A percentile compares a stretch with the other conserved stretches of the same genome.
phyloP scores from a whole-genome alignment of 2,329 filamentous ascomycete genomes.

The Sarocladium brachiariae region DNA sequence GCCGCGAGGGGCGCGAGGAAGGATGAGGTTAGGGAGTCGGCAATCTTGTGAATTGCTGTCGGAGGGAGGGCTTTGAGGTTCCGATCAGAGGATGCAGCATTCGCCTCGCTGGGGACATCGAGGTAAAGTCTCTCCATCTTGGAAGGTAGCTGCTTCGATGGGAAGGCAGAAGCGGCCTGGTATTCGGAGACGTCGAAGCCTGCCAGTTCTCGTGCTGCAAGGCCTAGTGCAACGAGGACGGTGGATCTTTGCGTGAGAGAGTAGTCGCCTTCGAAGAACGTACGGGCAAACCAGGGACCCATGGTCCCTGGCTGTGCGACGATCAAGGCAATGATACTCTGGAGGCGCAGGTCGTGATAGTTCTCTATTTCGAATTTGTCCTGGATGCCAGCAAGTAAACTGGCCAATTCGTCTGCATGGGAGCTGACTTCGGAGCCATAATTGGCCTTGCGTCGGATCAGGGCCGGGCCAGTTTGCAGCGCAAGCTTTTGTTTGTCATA shows the following conservation, averaged over 20 bases:
- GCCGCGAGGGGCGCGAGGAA: slow-evolving; percentile 80
- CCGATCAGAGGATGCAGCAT: slow-evolving; percentile 8
- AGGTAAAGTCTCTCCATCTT: slow-evolving; percentile 68
- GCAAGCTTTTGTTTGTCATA: slow-evolving; percentile 80
- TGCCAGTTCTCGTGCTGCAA: slow-evolving; percentile 77
- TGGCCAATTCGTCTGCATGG: slow-evolving; percentile 74
- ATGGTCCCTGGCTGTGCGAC: slow-evolving; percentile 69
- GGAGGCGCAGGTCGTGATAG: slow-evolving; percentile 68
- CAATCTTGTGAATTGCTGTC: slow-evolving; percentile 61
- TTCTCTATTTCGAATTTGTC: slow-evolving; percentile 77
- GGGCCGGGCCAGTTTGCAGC: slow-evolving; percentile 63
- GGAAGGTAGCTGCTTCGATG: slow-evolving; percentile 71
- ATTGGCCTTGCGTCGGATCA: slow-evolving; percentile 82
- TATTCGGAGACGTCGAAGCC: slow-evolving; percentile 60
- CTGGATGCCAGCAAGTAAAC: slow-evolving; percentile 69
- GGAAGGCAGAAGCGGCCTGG: slow-evolving; percentile 52
- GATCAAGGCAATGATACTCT: slow-evolving; percentile 76
- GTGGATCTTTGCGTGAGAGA: slow-evolving; percentile 78
- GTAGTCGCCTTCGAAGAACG: slow-evolving; percentile 88
- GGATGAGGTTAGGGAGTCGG: slow-evolving; percentile 57
- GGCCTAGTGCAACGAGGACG: slow-evolving; percentile 72
- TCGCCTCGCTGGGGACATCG: slow-evolving; percentile 19
- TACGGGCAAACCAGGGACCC: slow-evolving; percentile 75
- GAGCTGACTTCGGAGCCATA: slow-evolving; percentile 85
- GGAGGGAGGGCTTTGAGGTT: slow-evolving; percentile 43